phyloP scores from a whole-genome alignment of 2,329 filamentous ascomycete genomes.

The Byssoonygena ceratinophila region DNA sequence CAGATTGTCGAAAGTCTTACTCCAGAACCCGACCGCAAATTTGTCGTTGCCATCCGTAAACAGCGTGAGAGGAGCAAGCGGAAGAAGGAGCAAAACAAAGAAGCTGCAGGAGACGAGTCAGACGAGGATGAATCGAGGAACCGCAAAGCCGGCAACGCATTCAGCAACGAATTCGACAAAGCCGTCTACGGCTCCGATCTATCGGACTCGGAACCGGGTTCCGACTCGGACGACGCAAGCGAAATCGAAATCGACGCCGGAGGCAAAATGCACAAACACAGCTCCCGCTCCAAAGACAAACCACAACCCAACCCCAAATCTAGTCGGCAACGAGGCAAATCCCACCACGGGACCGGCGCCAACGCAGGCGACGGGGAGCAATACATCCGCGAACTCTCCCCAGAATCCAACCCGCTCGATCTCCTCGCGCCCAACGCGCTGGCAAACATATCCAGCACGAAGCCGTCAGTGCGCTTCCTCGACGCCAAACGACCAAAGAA shows the following conservation, averaged over 20 bases:
- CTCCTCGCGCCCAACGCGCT: conserved; percentile 80
- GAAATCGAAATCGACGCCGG: conserved; percentile 34
- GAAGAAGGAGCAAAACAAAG: conserved; percentile 62
- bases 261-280: conserved; percentile 23
- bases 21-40: conserved; percentile 76
- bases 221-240: conserved; percentile 49
- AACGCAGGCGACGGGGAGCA: conserved; percentile 20
- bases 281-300: conserved; percentile 10
- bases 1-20: conserved; percentile 68
- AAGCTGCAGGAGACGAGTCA: conserved; percentile 40
- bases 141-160: conserved; percentile 32
- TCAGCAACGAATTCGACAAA: conserved; percentile 89
- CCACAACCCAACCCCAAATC: conserved; percentile 1
- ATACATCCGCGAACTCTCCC: conserved; percentile 72
- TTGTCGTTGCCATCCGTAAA: conserved; percentile 91
- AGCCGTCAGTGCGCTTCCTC: conserved; percentile 48
- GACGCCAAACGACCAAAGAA: conserved; percentile 23
- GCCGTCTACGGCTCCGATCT: conserved; percentile 76
- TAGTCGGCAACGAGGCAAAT: not conserved
- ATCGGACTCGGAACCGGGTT: conserved; percentile 46
- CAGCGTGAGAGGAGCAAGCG: conserved; percentile 82
- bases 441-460: conserved; percentile 85
- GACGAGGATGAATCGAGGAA: conserved; percentile 4
- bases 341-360: not conserved
- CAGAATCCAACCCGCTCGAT: conserved; percentile 89